Evolutionary conservation across 306 rosid species (phyloP), one percentile per base, ranked within the genome.

Genomic region (Ochetophila trinervis): DNA sequence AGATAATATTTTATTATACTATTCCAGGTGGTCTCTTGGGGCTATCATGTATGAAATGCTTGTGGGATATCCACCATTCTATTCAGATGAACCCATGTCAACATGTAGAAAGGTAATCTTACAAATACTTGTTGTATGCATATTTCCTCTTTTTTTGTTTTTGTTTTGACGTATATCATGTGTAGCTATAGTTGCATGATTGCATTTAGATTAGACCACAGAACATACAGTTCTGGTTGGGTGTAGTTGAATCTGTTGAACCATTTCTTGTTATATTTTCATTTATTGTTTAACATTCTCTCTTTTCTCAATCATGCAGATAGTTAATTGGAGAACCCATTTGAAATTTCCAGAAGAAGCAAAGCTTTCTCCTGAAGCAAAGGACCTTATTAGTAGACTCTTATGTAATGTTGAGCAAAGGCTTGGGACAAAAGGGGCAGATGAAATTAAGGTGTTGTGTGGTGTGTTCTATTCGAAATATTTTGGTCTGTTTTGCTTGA

Each of bases 1-100:
- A 36, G 61, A 72, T 82, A 68, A 59, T 57, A 73, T 69, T 69
- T 55, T 72, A 51, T 48, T 74, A 75, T 83, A 67, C 68, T 62
- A 49, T 51, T 69, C 48, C 67, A 94, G 99, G 99, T 94, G 99
- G 99, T 94, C 99, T 45, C 82, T 94, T 55, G 99, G 99, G 53
- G 99, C 97, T 60, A 88, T 94, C 66, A 94, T 94, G 99, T 94
- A 88, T 74, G 99, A 94, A 86, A 94, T 94, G 99, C 89, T 94
- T 18, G 99, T 94, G 65, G 99, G 99, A 27, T 94, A 76, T 80
- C 99, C 99, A 4, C 99, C 99, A 48, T 94, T 94, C 77, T 90
- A 94, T 75, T 88, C 99, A 18, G 99, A 94, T 80, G 97, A 94
- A 69, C 99, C 99, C 11, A 86, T 90, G 95, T 71, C 88, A 76